phyloP scores from a whole-genome alignment of 1,284 basidiomycete genomes.

The Earliella scabrosa region DNA sequence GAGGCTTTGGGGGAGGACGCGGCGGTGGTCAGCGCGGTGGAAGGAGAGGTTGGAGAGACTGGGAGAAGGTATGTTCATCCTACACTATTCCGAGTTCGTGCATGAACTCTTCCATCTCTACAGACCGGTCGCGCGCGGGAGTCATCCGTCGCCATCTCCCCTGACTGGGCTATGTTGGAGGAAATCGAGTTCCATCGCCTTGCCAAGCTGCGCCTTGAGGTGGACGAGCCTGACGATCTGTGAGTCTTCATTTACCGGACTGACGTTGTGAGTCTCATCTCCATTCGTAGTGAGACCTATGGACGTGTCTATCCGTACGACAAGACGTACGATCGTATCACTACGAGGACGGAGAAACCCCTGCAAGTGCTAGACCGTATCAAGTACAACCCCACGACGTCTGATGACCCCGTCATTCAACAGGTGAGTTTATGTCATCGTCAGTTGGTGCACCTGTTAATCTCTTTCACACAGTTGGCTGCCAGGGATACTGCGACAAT shows the following conservation, averaged over 20 bases:
- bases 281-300: conserved; percentile 70
- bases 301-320: conserved; percentile 95
- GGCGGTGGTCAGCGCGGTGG: conserved; percentile 62
- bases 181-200: conserved; percentile 98
- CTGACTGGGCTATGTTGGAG: conserved; percentile 93
- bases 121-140: conserved; percentile 91
- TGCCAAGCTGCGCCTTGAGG: conserved; percentile 89
- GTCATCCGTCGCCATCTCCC: conserved; percentile 91
- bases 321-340: conserved; percentile 94
- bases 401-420: conserved; percentile 95
- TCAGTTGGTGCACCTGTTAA: not conserved
- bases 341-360: conserved; percentile 89
- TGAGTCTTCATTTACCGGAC: conserved; percentile 45
- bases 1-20: conserved; percentile 41
- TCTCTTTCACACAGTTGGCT: conserved; percentile 60
- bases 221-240: conserved; percentile 90
- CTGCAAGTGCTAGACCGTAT: conserved; percentile 94
- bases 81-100: not conserved
- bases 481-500: conserved; percentile 82
- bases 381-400: conserved; percentile 97
- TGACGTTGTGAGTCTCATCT: not conserved
- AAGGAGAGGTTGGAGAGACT: conserved; percentile 88
- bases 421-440: conserved; percentile 53
- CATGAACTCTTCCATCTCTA: not conserved
- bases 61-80: conserved; percentile 78